A percentile compares a stretch with the other conserved stretches of the same genome.
Conservation (phyloP, 2,329 filamentous ascomycete species). For the Colletotrichum sp. region DNA sequence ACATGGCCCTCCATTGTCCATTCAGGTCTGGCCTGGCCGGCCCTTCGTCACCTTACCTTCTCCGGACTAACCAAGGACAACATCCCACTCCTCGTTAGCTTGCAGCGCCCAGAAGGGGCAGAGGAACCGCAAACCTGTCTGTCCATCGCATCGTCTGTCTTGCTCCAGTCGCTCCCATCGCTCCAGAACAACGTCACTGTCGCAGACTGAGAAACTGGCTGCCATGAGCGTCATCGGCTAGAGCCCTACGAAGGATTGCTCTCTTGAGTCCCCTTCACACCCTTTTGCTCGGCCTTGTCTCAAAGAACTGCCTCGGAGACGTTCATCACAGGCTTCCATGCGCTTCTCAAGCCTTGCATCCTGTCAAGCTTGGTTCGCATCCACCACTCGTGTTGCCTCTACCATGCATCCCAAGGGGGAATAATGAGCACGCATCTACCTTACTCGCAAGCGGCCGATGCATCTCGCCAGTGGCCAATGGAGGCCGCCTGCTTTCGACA, state of each 20-base stretch:
- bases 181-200: slow-evolving; percentile 10
- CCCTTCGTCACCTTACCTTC: not conserved
- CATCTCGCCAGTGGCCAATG: not conserved
- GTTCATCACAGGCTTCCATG: not conserved
- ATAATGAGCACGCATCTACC: not conserved
- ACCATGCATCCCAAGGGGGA: not conserved
- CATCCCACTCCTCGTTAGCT: not conserved
- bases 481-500: slow-evolving; percentile 7
- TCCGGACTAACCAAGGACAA: not conserved
- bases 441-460: slow-evolving; percentile 3
- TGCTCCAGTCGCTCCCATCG: not conserved
- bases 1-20: not conserved
- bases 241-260: not conserved
- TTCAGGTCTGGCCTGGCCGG: not conserved
- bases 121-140: not conserved
- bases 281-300: slow-evolving; percentile 5
- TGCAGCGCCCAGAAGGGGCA: slow-evolving; percentile 13
- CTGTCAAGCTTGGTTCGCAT: not conserved
- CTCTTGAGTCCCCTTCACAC: slow-evolving; percentile 4
- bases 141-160: not conserved
- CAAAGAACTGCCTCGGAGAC: not conserved
- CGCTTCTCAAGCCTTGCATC: not conserved
- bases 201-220: not conserved
- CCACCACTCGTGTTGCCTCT: not conserved
- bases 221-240: not conserved